phyloP scores from a whole-genome alignment of 257 asterid species.

The Forsythia viridissima region DNA sequence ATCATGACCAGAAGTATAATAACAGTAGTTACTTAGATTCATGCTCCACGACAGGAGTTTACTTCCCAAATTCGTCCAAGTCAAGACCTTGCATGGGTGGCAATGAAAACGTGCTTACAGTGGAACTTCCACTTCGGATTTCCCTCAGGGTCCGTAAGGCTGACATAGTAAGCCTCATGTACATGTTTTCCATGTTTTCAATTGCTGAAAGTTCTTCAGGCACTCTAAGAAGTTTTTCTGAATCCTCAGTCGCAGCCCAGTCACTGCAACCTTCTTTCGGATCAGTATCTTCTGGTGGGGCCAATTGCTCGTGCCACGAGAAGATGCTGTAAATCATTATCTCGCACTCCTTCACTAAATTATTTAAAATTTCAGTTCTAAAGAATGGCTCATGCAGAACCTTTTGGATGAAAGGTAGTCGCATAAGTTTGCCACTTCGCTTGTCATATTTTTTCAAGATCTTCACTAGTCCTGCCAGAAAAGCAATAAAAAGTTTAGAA shows the following conservation, averaged over 20 bases:
- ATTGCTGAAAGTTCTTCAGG: conserved; percentile 60
- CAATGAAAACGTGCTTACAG: conserved; percentile 59
- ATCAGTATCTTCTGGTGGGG: conserved; percentile 38
- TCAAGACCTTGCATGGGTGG: conserved; percentile 55
- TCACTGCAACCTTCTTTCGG: conserved; percentile 26
- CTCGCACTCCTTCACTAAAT: conserved; percentile 70
- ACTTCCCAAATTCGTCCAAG: conserved; percentile 40
- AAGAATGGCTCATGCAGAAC: conserved; percentile 69
- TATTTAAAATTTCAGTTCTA: conserved; percentile 49
- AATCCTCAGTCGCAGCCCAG: conserved; percentile 24
- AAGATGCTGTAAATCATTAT: conserved; percentile 53
- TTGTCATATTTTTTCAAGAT: conserved; percentile 80
- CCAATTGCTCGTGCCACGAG: conserved; percentile 42
- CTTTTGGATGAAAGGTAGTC: conserved; percentile 65
- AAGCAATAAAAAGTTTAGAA: conserved; percentile 19
- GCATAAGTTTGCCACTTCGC: conserved; percentile 62
- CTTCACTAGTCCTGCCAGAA: conserved; percentile 67
- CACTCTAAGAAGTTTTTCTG: conserved; percentile 30
- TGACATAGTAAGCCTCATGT: conserved; percentile 56
- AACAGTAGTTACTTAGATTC: conserved; percentile 23
- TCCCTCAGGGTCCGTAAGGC: conserved; percentile 62
- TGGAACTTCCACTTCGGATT: conserved; percentile 70
- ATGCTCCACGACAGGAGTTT: conserved; percentile 33
- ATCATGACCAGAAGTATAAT: neutral
- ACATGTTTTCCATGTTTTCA: conserved; percentile 59